Evolutionary conservation across 176 grass and related monocot species (phyloP).

Genomic region (Lolium multiflorum): DNA sequence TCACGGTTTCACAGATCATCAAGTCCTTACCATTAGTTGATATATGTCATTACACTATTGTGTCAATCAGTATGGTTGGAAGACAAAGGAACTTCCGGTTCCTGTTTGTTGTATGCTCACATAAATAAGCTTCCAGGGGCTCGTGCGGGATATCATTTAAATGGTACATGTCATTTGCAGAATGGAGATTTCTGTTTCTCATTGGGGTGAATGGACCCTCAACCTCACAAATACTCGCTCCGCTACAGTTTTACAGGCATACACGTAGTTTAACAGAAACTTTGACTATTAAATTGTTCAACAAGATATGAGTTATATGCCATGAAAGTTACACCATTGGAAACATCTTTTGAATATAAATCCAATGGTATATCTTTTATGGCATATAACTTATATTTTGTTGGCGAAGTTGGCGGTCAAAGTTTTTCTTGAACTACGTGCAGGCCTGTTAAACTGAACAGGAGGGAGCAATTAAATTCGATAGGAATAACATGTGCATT

Average conservation of each 20-base stretch:
- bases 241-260: too few species aligned
- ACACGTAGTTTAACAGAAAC: too few species aligned
- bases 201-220: constrained; percentile 6
- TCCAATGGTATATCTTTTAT: too few species aligned
- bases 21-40: not conserved
- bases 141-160: not conserved
- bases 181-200: not conserved
- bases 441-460: too few species aligned
- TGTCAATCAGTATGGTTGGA: not conserved
- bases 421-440: too few species aligned
- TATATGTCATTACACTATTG: not conserved
- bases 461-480: not conserved
- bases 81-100: not conserved
- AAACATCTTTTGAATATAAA: too few species aligned
- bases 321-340: too few species aligned
- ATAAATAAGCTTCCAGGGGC: not conserved
- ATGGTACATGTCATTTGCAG: not conserved
- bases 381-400: too few species aligned
- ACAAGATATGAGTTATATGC: too few species aligned
- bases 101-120: not conserved
- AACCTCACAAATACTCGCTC: not conserved
- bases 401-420: too few species aligned
- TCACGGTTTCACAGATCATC: not conserved
- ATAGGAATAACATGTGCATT: not conserved
- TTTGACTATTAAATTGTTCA: too few species aligned